Base-by-base conservation (phyloP, 768 basidiomycete genomes). In the Tephrocybe sp. region DNA sequence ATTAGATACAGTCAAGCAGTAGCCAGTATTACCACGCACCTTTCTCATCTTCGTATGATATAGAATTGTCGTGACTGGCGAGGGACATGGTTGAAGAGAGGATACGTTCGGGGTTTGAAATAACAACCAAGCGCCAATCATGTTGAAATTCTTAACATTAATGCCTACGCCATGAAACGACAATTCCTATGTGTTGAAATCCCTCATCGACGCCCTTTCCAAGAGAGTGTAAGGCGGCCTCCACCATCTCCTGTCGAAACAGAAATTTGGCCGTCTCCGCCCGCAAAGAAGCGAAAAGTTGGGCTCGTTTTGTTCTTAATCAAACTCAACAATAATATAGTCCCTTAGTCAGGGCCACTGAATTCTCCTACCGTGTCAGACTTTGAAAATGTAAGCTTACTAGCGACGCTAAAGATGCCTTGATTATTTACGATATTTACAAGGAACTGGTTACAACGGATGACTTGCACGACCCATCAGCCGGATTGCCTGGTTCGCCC, bases 11-110 rank as follows among this genome's bases (percentile, higher is more conserved):
- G 22, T 8, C 9, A 16, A 3, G 18, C 9, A 12, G 12, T 9
- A 12, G 21, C 9, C 0, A 12, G 4, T 8, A 28, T 9, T 34
- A 19, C 16, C 22, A 32, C 34, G 54, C 63, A 85, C 91, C 82
- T 70, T 87, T 82, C 60, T 93, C 92, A 2, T 76, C 77, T 19
- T 79, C 79, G 61, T 92, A 93, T 56, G 79, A 74, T 61, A 90
- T 72, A 47, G 76, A 63, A 56, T 86, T 75, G 61, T 77, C 78
- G 55, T 81, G 65, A 28, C 81, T 77, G 24, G 82, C 78, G 32
- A 89, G 72, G 47, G 88, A 81, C 87, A 89, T 89, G 62, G 69
- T 69, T 63, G 63, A 54, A 60, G 60, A 58, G 64, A 64, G 61
- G 60, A 56, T 56, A 49, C 49, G 47, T 64, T n/a, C 69, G 67